Conservation (phyloP, 768 basidiomycete species). For the Holtermanniella nyarrowii region DNA sequence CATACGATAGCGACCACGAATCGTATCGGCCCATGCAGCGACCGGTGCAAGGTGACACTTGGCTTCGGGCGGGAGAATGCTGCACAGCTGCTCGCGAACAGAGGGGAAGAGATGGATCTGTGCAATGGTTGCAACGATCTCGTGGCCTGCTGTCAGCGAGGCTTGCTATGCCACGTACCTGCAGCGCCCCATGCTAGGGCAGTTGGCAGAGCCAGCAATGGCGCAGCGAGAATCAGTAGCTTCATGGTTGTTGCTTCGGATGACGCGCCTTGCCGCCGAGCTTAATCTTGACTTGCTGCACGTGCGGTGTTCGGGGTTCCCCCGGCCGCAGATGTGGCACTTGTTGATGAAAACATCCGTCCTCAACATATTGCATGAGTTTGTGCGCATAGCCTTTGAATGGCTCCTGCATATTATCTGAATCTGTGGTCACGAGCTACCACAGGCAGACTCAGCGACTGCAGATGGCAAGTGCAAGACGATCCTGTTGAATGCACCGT, state of each 20-base stretch:
- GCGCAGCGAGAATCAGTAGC: background rate
- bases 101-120: conserved; percentile 75
- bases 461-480: background rate
- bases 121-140: conserved; percentile 87
- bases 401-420: too few relatives aligned
- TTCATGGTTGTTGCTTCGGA: background rate
- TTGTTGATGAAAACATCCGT: too few relatives aligned
- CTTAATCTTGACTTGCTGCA: too few relatives aligned
- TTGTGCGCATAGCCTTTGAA: too few relatives aligned
- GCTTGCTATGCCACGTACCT: conserved; percentile 15
- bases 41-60: conserved; percentile 71
- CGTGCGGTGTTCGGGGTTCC: too few relatives aligned
- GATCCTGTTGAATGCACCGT: background rate
- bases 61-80: conserved; percentile 52
- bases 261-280: background rate
- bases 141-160: conserved; percentile 55
- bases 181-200: conserved; percentile 39
- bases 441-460: too few relatives aligned
- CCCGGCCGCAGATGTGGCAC: too few relatives aligned
- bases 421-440: too few relatives aligned
- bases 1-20: conserved; percentile 44
- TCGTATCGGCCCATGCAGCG: conserved; percentile 77
- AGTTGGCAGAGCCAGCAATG: conserved; percentile 7
- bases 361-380: too few relatives aligned
- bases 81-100: conserved; percentile 57